phyloP scores from a whole-genome alignment of 352 stramenopile species.

The Thraustochytrium striatum region DNA sequence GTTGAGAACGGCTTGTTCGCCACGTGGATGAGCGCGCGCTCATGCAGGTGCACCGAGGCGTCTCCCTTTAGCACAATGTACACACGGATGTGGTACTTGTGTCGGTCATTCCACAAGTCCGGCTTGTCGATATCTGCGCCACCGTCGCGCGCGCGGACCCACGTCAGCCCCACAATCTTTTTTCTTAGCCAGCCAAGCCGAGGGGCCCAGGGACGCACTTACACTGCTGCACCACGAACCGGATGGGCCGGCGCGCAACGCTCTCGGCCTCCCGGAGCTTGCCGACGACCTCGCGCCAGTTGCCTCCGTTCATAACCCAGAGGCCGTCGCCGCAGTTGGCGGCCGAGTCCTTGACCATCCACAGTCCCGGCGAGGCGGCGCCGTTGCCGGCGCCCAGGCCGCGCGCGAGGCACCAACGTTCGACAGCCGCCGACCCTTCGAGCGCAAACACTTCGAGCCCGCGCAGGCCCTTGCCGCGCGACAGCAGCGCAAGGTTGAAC shows the following conservation, averaged over 20 bases:
- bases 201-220: no score
- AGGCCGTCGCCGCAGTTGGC: constrained; percentile 39
- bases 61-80: constrained; percentile 8
- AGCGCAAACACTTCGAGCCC: background rate
- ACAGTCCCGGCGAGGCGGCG: background rate
- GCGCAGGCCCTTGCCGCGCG: background rate
- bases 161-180: no score
- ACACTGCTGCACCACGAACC: background rate
- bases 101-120: constrained; percentile 20
- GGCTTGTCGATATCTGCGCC: constrained; percentile 34
- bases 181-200: no score
- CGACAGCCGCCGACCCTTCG: background rate
- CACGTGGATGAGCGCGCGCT: constrained; percentile 12
- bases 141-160: no score
- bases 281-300: constrained; percentile 11
- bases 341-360: constrained; percentile 34
- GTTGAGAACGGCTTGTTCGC: constrained; percentile 30
- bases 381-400: background rate
- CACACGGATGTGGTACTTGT: constrained; percentile 35
- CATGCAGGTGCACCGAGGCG: background rate
- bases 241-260: background rate
- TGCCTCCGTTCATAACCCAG: background rate
- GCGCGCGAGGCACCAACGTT: background rate
- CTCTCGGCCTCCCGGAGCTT: background rate
- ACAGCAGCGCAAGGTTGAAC: constrained; percentile 41